Evolutionary conservation across 805 yeast species (phyloP), one percentile per base, ranked within the genome.

Genomic region (Pichia manshurica): DNA sequence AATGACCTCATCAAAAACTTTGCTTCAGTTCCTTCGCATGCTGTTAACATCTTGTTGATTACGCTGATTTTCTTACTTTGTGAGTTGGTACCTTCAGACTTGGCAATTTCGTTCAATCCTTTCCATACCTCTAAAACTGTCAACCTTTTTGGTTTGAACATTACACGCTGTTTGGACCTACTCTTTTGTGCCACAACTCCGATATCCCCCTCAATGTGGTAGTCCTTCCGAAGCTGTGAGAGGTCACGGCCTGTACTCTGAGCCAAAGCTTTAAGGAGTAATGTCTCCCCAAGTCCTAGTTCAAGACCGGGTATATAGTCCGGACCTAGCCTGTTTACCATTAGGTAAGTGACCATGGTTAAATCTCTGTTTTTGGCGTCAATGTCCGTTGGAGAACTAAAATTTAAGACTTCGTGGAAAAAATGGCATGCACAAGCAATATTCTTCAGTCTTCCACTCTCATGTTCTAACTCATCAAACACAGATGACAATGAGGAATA

Each of bases 261-360:
- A 32, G 89, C 81, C 36, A 93, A 79, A 0, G 98, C 93, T 59
- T 90, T 93, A 58, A 90, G 80, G 23, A 93, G 69, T 10, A 93
- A 62, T 2, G 95, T 81, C 64, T 93, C 99, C 16, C 99, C 99
- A 2, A 93, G 73, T 0, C 99, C 99, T 22, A 93, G 71, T 60
- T 93, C 99, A 48, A 91, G 69, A 28, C 95, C 97, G 0, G 68
- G 67, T 61, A 88, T 96, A 61, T 93, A 93, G 63, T 93, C 99
- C 0, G 99, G 99, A 0, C 97, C 96, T 9, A 90, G 68, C 51
- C 91, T 71, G 62, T 91, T 91, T 61, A 91, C 89, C 66, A 86
- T 85, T 16, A 93, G 73, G 57, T 91, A 93, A 1, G 90, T 84
- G 1, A 87, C 81, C 47, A 78, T 79, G 6, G 87, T 73, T 45